phyloP scores from a whole-genome alignment of 441 rosid genomes.

The Gossypium davidsonii region DNA sequence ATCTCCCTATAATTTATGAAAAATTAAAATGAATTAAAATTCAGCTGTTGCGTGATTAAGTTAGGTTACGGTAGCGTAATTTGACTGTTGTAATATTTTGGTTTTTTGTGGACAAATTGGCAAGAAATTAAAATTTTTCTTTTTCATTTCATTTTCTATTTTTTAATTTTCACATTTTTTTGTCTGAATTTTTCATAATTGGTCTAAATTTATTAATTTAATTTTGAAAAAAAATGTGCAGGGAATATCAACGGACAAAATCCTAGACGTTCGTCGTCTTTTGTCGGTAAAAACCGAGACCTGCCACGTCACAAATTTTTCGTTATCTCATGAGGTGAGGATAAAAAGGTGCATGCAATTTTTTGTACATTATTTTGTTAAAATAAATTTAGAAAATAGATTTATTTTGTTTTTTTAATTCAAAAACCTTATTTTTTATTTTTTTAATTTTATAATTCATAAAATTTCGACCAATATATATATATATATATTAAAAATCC shows the following conservation, averaged over 20 bases:
- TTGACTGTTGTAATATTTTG: not conserved
- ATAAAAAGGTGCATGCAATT: not conserved
- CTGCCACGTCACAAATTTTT: slow-evolving; percentile 54
- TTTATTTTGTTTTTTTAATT: not conserved
- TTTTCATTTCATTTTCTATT: not conserved
- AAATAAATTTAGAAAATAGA: not conserved
- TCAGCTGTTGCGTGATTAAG: not conserved
- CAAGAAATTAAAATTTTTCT: not conserved
- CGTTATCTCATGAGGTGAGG: slow-evolving; percentile 60
- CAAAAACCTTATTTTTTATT: no score
- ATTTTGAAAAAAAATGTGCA: slow-evolving; percentile 22
- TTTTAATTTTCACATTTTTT: no score
- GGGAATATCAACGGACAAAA: slow-evolving; percentile 74
- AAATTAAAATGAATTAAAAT: not conserved
- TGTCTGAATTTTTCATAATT: not conserved
- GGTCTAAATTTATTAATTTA: not conserved
- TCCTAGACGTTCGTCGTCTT: slow-evolving; percentile 63
- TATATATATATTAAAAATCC: no score
- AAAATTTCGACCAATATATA: not conserved
- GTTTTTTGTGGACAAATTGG: slow-evolving; percentile 1
- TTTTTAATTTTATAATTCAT: not conserved
- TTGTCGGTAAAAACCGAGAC: slow-evolving; percentile 47
- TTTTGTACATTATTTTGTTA: not conserved
- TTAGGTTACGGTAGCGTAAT: slow-evolving; percentile 9
- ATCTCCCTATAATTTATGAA: no score